Conservation (phyloP, 495 filamentous ascomycete species). For the Trichoderma reesei region DNA sequence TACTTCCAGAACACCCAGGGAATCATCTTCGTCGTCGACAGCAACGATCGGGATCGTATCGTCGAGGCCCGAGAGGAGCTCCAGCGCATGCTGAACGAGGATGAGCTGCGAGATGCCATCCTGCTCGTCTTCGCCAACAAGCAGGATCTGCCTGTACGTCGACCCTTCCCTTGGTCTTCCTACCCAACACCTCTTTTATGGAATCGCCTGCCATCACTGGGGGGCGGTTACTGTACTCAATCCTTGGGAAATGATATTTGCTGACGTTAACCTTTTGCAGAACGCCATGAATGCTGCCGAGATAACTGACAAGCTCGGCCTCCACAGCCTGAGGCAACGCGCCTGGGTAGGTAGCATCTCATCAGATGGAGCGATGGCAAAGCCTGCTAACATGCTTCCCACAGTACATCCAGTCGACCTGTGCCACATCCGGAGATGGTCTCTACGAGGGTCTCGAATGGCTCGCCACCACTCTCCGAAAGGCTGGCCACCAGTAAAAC, state of each 20-base stretch:
- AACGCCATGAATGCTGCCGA: conserved; percentile 99
- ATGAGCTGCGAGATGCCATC: conserved; percentile 94
- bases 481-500: conserved; percentile 72
- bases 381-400: conserved; percentile 16
- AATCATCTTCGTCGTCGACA: conserved; percentile 99
- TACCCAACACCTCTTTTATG: no score
- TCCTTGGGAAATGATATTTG: neutral
- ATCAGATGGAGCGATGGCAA: neutral
- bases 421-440: conserved; percentile 98
- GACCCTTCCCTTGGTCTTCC: neutral
- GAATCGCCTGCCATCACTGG: neutral
- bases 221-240: neutral
- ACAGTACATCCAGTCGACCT: conserved; percentile 99
- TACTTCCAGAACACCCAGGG: conserved; percentile 99
- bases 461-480: conserved; percentile 91
- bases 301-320: conserved; percentile 98
- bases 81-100: conserved; percentile 99
- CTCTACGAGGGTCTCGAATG: conserved; percentile 99
- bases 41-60: conserved; percentile 99
- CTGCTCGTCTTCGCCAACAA: conserved; percentile 99
- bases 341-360: conserved; percentile 74
- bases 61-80: conserved; percentile 98
- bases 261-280: conserved; percentile 33
- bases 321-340: conserved; percentile 95
- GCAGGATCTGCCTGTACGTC: conserved; percentile 94